These are phyloP conservation scores for Termitomyces heimii DNA, from an alignment of 768 basidiomycete species.

Conservation along the genomic window DNA sequence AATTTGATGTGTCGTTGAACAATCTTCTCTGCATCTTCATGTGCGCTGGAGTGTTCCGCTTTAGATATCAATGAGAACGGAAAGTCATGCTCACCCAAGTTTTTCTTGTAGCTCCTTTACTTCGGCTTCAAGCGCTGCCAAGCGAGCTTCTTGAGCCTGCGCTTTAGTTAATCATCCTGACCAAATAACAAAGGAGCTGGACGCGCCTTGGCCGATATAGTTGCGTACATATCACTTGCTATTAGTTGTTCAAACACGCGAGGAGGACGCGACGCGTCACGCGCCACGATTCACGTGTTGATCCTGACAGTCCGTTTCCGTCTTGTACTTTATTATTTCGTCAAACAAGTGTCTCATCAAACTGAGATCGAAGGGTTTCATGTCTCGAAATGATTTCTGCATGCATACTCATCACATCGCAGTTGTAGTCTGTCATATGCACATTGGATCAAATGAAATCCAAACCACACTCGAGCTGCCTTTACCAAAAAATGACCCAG, in stretches of 20 bases:
- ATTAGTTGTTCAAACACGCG: not conserved
- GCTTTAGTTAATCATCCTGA: not conserved
- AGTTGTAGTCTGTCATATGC: not conserved
- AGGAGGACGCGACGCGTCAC: not conserved
- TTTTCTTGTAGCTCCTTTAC: constrained; percentile 20
- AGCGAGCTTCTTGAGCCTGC: constrained; percentile 22
- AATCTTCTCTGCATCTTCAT: constrained; percentile 21
- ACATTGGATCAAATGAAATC: not conserved
- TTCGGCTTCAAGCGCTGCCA: constrained; percentile 20
- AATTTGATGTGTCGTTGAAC: constrained; percentile 64
- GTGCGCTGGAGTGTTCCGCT: constrained; percentile 10
- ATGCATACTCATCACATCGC: not conserved
- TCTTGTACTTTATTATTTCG: no score
- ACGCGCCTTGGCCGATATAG: constrained; percentile 22
- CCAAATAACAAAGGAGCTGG: not conserved
- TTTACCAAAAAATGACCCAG: not conserved
- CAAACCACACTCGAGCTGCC: not conserved
- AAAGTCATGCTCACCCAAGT: constrained; percentile 20
- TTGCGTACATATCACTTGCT: constrained; percentile 18
- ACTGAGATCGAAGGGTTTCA: no score
- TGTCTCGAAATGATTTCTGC: not conserved
- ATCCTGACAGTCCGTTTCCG: no score
- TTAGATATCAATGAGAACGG: not conserved
- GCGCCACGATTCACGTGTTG: not conserved
- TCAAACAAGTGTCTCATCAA: no score